Percentiles rank a stretch among this genome's conserved stretches.
phyloP scores from a whole-genome alignment of 805 yeast species.

The Vanderwaltozyma yarrowii region DNA sequence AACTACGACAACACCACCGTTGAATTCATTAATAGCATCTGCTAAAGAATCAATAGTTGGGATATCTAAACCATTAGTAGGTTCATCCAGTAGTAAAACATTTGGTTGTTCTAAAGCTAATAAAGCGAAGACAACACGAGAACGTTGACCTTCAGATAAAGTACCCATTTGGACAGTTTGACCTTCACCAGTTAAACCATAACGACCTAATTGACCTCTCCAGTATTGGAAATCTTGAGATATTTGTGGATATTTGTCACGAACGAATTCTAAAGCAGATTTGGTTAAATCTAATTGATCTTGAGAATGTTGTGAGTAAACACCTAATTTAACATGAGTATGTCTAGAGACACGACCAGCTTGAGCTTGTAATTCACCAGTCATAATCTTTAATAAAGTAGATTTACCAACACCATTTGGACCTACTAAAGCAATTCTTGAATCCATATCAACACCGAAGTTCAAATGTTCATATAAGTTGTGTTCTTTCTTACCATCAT shows the following conservation, averaged over 20 bases:
- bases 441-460: slow-evolving; percentile 99
- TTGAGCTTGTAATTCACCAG: slow-evolving; percentile 85
- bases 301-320: slow-evolving; percentile 97
- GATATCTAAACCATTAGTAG: slow-evolving; percentile 98
- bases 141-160: slow-evolving; percentile 97
- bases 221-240: slow-evolving; percentile 98
- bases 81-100: slow-evolving; percentile 93
- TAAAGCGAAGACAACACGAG: slow-evolving; percentile 95
- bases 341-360: slow-evolving; percentile 94
- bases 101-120: slow-evolving; percentile 94
- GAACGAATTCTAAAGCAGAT: slow-evolving; percentile 91
- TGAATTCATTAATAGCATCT: slow-evolving; percentile 86
- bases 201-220: slow-evolving; percentile 97
- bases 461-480: slow-evolving; percentile 83
- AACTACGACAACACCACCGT: slow-evolving; percentile 97
- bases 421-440: slow-evolving; percentile 94
- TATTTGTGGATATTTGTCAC: slow-evolving; percentile 80
- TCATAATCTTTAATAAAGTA: slow-evolving; percentile 90
- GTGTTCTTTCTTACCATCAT: slow-evolving; percentile 74
- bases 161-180: slow-evolving; percentile 99
- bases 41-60: slow-evolving; percentile 97
- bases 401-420: slow-evolving; percentile 99
- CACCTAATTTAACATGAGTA: slow-evolving; percentile 96
- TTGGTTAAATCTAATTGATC: slow-evolving; percentile 95
- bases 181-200: slow-evolving; percentile 97